These are phyloP conservation scores for Pseudoneurospora amorphoporcata DNA, from an alignment of 495 filamentous ascomycete species.

Conservation along the genomic window DNA sequence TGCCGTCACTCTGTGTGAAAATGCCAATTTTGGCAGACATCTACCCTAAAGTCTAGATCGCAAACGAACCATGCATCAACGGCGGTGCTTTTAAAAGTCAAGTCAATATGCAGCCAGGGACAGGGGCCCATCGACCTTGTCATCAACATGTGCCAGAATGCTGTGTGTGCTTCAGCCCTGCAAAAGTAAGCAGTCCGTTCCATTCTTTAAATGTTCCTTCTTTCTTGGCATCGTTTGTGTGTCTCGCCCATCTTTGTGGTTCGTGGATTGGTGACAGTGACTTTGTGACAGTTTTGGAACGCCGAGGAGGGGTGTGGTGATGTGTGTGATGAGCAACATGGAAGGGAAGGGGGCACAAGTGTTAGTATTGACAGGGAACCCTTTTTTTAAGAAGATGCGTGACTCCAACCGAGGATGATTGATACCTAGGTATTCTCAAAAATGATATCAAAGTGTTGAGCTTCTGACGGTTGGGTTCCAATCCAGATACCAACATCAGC, in stretches of 20 bases:
- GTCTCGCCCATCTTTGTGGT: background rate
- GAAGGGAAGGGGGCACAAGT: too few relatives aligned
- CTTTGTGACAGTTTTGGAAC: background rate
- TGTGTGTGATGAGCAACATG: background rate
- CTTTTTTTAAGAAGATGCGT: too few relatives aligned
- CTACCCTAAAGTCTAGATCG: too few relatives aligned
- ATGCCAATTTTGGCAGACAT: too few relatives aligned
- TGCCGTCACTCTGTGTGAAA: background rate
- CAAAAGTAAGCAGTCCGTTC: background rate
- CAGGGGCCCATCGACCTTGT: background rate
- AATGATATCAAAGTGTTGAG: background rate
- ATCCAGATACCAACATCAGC: background rate
- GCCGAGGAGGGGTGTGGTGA: background rate
- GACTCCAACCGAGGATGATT: background rate
- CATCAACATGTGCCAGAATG: background rate
- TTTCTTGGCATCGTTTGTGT: too few relatives aligned
- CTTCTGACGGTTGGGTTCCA: background rate
- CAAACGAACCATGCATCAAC: background rate
- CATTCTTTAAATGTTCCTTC: background rate
- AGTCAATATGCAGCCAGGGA: background rate
- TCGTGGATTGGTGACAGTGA: background rate
- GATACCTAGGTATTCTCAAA: background rate
- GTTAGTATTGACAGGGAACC: too few relatives aligned
- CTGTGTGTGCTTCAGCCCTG: background rate
- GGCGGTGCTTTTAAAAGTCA: background rate